phyloP scores from a whole-genome alignment of 2,329 filamentous ascomycete species.

The Talaromyces marneffei region DNA sequence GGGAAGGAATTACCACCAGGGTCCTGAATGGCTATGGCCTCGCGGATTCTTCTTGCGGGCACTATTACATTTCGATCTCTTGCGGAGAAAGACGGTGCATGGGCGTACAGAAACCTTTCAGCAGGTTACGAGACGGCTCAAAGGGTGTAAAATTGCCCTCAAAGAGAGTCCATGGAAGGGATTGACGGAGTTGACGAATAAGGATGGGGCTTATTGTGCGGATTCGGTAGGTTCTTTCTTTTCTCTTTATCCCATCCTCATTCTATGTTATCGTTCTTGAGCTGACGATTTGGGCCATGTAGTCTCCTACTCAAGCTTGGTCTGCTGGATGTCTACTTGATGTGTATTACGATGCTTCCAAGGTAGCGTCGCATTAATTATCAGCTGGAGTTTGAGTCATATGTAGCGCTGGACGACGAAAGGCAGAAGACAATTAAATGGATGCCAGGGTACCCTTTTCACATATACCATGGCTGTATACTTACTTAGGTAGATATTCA shows the following conservation, averaged over 20 bases:
- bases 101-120: constrained; percentile 85
- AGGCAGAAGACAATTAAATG: not conserved
- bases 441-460: too few relatives aligned
- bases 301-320: constrained; percentile 96
- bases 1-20: constrained; percentile 95
- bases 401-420: too few relatives aligned
- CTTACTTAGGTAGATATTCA: not conserved
- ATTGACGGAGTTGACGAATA: constrained; percentile 86
- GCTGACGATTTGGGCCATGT: constrained; percentile 15
- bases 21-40: constrained; percentile 97
- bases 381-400: not conserved
- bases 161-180: constrained; percentile 79
- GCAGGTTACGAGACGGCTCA: constrained; percentile 78
- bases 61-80: constrained; percentile 81
- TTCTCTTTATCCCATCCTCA: not conserved
- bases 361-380: constrained; percentile 14
- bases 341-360: constrained; percentile 83
- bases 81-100: constrained; percentile 59
- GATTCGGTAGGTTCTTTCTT: constrained; percentile 64
- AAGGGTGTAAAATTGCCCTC: constrained; percentile 80
- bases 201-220: constrained; percentile 71
- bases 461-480: too few relatives aligned
- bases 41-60: constrained; percentile 93
- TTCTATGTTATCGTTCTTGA: not conserved
- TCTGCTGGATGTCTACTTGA: constrained; percentile 92